Evolutionary conservation across 2,329 filamentous ascomycete species (phyloP).

Genomic region (Clarireedia monteithiana): DNA sequence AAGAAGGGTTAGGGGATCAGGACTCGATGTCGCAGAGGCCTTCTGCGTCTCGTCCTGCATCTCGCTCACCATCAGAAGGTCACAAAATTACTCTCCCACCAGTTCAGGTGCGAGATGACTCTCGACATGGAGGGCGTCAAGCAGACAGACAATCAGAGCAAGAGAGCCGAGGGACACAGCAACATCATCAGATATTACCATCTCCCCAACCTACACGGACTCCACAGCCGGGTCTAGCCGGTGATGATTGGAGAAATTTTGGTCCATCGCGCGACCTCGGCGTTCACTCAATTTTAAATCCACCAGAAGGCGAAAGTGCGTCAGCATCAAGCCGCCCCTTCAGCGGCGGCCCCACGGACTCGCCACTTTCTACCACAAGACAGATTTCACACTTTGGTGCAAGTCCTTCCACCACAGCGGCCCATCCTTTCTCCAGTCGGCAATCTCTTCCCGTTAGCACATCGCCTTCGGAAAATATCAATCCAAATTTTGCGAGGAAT

Average conservation of each 20-base stretch:
- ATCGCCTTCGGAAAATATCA: slow-evolving; percentile 18
- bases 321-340: slow-evolving; percentile 14
- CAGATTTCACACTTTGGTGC: slow-evolving; percentile 19
- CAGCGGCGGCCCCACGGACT: slow-evolving; percentile 19
- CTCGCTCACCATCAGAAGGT: slow-evolving; percentile 34
- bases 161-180: slow-evolving; percentile 16
- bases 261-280: slow-evolving; percentile 27
- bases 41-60: slow-evolving; percentile 47
- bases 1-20: slow-evolving; percentile 47
- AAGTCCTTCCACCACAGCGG: slow-evolving; percentile 17
- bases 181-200: slow-evolving; percentile 15
- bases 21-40: slow-evolving; percentile 58
- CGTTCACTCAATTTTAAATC: slow-evolving; percentile 32
- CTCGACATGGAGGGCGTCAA: slow-evolving; percentile 19
- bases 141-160: slow-evolving; percentile 20
- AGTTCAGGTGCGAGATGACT: slow-evolving; percentile 29
- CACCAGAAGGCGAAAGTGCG: slow-evolving; percentile 24
- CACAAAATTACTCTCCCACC: slow-evolving; percentile 28
- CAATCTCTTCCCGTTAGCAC: slow-evolving; percentile 14
- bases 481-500: slow-evolving; percentile 22
- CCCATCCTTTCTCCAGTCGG: slow-evolving; percentile 19
- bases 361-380: slow-evolving; percentile 18
- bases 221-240: slow-evolving; percentile 11
- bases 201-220: slow-evolving; percentile 19
- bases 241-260: slow-evolving; percentile 22